Percentiles rank a stretch among this genome's conserved stretches.
phyloP scores from a whole-genome alignment of 495 filamentous ascomycete species.

The Penicillium crystallinum region DNA sequence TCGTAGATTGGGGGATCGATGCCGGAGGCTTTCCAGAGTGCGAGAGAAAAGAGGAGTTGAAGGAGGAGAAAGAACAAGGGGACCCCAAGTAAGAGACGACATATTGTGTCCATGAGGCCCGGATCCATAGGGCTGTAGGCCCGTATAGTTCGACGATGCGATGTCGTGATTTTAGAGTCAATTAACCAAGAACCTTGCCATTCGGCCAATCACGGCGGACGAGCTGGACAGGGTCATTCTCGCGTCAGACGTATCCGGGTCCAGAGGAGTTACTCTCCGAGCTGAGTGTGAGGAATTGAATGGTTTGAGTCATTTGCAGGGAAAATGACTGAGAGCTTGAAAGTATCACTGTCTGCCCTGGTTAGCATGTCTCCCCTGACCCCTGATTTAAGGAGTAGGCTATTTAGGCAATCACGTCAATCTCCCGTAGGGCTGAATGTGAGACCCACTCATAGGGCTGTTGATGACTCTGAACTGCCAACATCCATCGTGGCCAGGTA shows the following conservation, averaged over 20 bases:
- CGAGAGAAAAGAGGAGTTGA: not conserved
- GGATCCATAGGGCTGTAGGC: not conserved
- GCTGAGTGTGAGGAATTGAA: not conserved
- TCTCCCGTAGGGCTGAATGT: not conserved
- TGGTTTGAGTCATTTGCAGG: too few species aligned
- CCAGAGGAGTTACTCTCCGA: not conserved
- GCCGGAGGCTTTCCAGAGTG: not conserved
- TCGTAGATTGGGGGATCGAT: not conserved
- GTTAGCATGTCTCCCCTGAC: too few species aligned
- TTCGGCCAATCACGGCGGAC: not conserved
- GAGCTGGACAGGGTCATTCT: not conserved
- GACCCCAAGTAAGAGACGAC: not conserved
- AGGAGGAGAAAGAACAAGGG: not conserved
- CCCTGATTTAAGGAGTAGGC: not conserved
- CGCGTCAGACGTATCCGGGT: not conserved
- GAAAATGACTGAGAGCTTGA: not conserved
- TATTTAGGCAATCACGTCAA: not conserved
- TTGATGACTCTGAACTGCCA: too few species aligned
- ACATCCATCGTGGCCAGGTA: too few species aligned
- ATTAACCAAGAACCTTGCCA: not conserved
- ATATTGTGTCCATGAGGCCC: not conserved
- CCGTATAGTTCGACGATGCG: not conserved
- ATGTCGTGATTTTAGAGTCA: constrained; percentile 3
- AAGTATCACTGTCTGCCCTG: too few species aligned
- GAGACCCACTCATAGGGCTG: not conserved